Percentiles rank a stretch among this genome's conserved stretches.
phyloP scores from a whole-genome alignment of 2,329 filamentous ascomycete genomes.

The Calonectria pauciramosa region DNA sequence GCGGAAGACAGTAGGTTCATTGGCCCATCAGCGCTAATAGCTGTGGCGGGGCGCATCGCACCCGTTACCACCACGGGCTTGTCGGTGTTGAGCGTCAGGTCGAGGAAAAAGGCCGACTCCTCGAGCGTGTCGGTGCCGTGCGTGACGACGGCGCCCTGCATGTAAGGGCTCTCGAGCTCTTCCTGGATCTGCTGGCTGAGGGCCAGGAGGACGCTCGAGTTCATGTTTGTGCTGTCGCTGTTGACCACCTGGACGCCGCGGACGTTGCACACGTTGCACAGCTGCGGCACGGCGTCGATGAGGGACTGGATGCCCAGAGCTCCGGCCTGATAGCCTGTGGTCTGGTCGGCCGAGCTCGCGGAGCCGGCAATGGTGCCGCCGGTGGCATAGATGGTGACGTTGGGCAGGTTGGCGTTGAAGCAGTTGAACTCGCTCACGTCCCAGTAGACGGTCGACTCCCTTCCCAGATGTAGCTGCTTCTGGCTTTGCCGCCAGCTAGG shows the following conservation, averaged over 20 bases:
- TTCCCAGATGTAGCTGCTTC: slow-evolving; percentile 28
- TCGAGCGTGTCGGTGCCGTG: slow-evolving; percentile 77
- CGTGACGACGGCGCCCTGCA: slow-evolving; percentile 69
- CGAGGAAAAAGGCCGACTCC: slow-evolving; percentile 74
- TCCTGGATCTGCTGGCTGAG: slow-evolving; percentile 62
- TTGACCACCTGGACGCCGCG: slow-evolving; percentile 66
- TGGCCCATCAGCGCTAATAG: slow-evolving; percentile 73
- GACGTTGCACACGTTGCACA: slow-evolving; percentile 68
- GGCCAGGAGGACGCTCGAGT: slow-evolving; percentile 61
- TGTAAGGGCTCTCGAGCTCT: slow-evolving; percentile 59
- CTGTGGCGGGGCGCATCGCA: slow-evolving; percentile 74
- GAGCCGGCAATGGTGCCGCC: slow-evolving; percentile 72
- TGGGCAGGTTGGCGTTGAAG: slow-evolving; percentile 56
- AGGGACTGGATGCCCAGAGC: slow-evolving; percentile 64
- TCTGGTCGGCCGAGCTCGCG: slow-evolving; percentile 61
- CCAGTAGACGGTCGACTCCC: slow-evolving; percentile 17
- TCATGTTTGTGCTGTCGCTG: slow-evolving; percentile 63
- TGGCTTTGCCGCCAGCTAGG: slow-evolving; percentile 17
- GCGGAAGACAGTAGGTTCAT: slow-evolving; percentile 74
- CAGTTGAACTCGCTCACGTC: slow-evolving; percentile 41
- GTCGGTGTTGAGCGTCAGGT: slow-evolving; percentile 67
- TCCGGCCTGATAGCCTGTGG: slow-evolving; percentile 58
- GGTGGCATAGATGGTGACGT: slow-evolving; percentile 69
- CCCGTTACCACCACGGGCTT: slow-evolving; percentile 74
- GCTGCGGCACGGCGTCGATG: slow-evolving; percentile 67